Evolutionary conservation across 2,329 filamentous ascomycete genomes (phyloP).

Genomic region (Raffaelea deltoideospora): DNA sequence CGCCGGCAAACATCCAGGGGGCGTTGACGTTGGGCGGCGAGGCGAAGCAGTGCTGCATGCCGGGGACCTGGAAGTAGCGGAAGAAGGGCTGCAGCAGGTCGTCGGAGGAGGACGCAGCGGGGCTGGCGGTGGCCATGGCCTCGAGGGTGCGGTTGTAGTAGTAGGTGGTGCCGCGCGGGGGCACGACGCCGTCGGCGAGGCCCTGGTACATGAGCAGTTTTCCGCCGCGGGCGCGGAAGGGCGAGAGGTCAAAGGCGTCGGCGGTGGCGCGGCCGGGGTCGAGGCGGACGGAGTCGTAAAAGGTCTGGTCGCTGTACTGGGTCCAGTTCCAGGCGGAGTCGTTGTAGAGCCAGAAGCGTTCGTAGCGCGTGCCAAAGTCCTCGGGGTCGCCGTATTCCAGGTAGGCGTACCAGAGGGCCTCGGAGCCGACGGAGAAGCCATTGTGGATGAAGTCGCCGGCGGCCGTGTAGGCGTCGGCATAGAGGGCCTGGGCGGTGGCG

Average conservation of each 20-base stretch:
- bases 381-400: conserved; percentile 9
- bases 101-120: conserved; percentile 18
- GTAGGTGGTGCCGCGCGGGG: conserved; percentile 15
- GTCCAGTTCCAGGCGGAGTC: conserved; percentile 16
- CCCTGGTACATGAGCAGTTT: conserved; percentile 29
- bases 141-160: conserved; percentile 18
- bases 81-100: conserved; percentile 30
- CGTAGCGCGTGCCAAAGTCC: conserved; percentile 14
- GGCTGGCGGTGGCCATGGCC: conserved; percentile 19
- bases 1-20: conserved; percentile 20
- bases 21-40: conserved; percentile 14
- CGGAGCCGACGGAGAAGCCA: conserved; percentile 30
- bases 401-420: conserved; percentile 12
- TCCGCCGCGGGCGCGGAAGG: conserved; percentile 18
- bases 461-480: conserved; percentile 2
- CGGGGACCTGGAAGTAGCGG: conserved; percentile 32
- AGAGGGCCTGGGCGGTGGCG: conserved; percentile 4
- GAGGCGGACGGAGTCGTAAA: conserved; percentile 11
- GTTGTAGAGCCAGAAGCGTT: conserved; percentile 14
- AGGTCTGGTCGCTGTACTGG: conserved; percentile 13
- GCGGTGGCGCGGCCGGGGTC: conserved; percentile 17
- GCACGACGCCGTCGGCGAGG: conserved; percentile 21
- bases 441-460: conserved; percentile 12
- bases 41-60: conserved; percentile 31
- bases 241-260: conserved; percentile 13